Evolutionary conservation across 2,329 filamentous ascomycete genomes (phyloP).

Genomic region (Botrytis byssoidea): DNA sequence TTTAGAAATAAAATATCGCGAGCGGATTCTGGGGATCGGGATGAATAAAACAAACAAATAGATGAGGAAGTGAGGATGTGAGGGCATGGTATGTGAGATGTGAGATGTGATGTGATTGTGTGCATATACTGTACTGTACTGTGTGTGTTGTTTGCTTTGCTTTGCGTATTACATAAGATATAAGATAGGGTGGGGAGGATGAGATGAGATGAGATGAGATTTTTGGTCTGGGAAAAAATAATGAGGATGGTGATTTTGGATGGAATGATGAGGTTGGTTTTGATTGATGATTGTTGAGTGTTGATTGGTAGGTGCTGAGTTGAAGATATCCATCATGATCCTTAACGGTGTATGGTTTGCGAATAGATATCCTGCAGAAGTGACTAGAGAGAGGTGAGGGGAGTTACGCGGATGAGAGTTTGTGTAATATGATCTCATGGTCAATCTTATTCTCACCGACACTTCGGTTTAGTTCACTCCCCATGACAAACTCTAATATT

Average conservation of each 20-base stretch:
- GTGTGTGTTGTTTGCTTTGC: too few relatives aligned
- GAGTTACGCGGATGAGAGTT: neutral
- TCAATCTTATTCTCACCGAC: constrained; percentile 11
- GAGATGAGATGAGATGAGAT: constrained; percentile 15
- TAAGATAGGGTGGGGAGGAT: constrained; percentile 2
- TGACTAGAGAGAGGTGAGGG: too few relatives aligned
- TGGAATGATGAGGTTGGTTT: neutral
- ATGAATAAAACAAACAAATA: neutral
- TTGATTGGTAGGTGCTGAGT: neutral
- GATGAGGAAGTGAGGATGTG: neutral
- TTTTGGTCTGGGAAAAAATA: neutral
- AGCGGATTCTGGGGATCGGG: neutral
- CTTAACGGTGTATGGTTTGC: neutral
- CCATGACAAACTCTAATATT: neutral
- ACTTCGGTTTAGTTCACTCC: neutral
- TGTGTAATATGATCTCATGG: neutral
- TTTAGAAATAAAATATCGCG: neutral
- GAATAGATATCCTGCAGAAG: neutral
- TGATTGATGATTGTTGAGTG: neutral
- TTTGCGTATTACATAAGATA: constrained; percentile 19
- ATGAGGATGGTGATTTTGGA: neutral
- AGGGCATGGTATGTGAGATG: neutral
- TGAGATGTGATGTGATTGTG: constrained; percentile 6
- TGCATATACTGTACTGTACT: neutral
- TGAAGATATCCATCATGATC: neutral